Conservation (phyloP, 495 filamentous ascomycete species). For the Aspergillus asperescens region DNA sequence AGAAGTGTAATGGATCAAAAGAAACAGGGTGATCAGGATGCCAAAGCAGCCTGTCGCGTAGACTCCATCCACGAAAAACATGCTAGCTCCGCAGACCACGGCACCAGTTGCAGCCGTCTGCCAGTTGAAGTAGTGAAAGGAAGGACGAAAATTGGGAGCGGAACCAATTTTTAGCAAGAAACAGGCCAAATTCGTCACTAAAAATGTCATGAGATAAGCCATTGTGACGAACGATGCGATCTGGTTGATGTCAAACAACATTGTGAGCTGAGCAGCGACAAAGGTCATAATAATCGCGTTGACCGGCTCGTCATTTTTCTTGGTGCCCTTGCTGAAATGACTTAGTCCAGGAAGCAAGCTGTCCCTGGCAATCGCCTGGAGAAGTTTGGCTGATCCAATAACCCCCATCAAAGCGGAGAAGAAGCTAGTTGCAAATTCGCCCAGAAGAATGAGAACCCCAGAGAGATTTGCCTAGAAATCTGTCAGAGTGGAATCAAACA, state of each 20-base stretch:
- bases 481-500: constrained; percentile 14
- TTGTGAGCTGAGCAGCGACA: constrained; percentile 68
- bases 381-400: constrained; percentile 79
- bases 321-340: constrained; percentile 71
- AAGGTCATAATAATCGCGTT: constrained; percentile 75
- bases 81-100: constrained; percentile 66
- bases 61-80: constrained; percentile 86
- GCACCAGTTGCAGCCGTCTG: constrained; percentile 71
- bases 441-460: constrained; percentile 65
- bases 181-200: constrained; percentile 73
- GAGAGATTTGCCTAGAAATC: constrained; percentile 58
- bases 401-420: constrained; percentile 87
- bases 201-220: constrained; percentile 69
- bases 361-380: constrained; percentile 80
- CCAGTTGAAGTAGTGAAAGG: constrained; percentile 86
- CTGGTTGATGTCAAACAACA: constrained; percentile 80
- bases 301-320: constrained; percentile 68
- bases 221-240: constrained; percentile 86
- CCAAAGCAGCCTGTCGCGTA: constrained; percentile 73
- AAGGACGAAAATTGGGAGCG: constrained; percentile 86
- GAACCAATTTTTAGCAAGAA: constrained; percentile 87
- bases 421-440: constrained; percentile 75
- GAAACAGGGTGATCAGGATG: constrained; percentile 67
- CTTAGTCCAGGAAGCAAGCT: constrained; percentile 70
- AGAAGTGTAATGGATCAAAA: constrained; percentile 78